Percentiles rank a stretch among this genome's conserved stretches.
These are phyloP conservation scores for barley (Hordeum vulgare) DNA, from an alignment of 176 grass and related monocot genomes.

Conservation along the genomic window DNA sequence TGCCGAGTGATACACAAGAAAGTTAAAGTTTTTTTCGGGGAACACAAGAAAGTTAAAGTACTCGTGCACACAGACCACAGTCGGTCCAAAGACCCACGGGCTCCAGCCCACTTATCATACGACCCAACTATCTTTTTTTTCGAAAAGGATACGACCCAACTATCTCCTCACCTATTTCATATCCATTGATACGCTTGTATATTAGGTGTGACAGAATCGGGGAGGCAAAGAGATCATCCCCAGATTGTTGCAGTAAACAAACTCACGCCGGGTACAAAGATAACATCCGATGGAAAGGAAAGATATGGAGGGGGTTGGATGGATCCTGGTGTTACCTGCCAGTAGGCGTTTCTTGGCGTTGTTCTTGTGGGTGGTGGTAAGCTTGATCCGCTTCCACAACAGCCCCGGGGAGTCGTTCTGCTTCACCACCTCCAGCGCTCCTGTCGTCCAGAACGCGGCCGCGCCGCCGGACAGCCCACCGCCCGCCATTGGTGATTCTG, in stretches of 20 bases:
- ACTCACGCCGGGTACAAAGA: neutral
- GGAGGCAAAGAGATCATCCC: neutral
- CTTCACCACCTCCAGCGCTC: constrained; percentile 76
- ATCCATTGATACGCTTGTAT: no score
- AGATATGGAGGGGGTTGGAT: neutral
- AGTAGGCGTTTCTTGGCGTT: constrained; percentile 91
- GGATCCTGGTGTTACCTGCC: constrained; percentile 58
- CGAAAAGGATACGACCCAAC: no score
- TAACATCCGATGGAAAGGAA: neutral
- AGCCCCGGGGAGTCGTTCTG: constrained; percentile 61
- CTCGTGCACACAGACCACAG: no score
- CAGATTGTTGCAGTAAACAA: neutral
- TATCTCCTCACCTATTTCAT: no score
- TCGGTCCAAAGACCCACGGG: no score
- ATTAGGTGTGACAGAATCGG: no score
- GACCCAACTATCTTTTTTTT: no score
- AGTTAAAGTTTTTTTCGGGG: no score
- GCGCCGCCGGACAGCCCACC: constrained; percentile 43
- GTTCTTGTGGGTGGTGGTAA: constrained; percentile 87
- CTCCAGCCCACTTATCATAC: no score
- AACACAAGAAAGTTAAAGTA: no score
- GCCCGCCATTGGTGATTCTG: constrained; percentile 25
- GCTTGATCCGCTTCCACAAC: constrained; percentile 89
- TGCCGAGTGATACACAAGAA: no score
- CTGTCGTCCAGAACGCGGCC: constrained; percentile 71